Evolutionary conservation across 306 rosid species (phyloP).

Genomic region (Pterocarpus macrocarpus): DNA sequence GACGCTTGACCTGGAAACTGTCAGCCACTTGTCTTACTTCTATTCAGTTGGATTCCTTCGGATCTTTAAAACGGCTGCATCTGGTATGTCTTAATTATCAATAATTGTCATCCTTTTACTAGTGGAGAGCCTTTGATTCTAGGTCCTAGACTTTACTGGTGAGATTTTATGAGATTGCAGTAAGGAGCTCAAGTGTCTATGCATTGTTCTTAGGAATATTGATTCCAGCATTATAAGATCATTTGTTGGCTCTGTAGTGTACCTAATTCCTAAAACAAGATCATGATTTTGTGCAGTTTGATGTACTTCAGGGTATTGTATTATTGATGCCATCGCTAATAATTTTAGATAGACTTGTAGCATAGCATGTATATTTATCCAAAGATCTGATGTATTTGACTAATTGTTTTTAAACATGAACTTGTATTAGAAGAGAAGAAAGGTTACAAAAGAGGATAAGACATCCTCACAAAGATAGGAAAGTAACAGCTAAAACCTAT

Average conservation of each 20-base stretch:
- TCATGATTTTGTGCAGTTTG: conserved; percentile 18
- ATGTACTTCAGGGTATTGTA: not conserved
- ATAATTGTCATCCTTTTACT: conserved; percentile 13
- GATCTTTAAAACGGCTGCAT: not conserved
- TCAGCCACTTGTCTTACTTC: not conserved
- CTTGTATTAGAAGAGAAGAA: too few species aligned
- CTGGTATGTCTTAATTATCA: conserved; percentile 9
- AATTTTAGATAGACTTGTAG: conserved; percentile 5
- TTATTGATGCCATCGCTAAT: not conserved
- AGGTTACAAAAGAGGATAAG: too few species aligned
- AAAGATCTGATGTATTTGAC: conserved; percentile 3
- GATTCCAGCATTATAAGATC: not conserved
- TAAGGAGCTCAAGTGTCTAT: not conserved
- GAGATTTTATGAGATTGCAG: conserved; percentile 1
- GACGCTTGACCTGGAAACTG: not conserved
- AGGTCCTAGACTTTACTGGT: conserved; percentile 3
- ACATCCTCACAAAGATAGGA: too few species aligned
- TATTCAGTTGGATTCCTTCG: not conserved
- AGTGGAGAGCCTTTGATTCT: not conserved
- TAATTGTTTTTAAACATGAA: not conserved
- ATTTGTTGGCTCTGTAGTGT: not conserved
- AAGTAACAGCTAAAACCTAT: too few species aligned
- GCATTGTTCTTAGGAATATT: not conserved
- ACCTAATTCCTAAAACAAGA: not conserved
- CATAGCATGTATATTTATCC: not conserved